Evolutionary conservation across 495 filamentous ascomycete species (phyloP).

Genomic region (Aspergillus indologenus): DNA sequence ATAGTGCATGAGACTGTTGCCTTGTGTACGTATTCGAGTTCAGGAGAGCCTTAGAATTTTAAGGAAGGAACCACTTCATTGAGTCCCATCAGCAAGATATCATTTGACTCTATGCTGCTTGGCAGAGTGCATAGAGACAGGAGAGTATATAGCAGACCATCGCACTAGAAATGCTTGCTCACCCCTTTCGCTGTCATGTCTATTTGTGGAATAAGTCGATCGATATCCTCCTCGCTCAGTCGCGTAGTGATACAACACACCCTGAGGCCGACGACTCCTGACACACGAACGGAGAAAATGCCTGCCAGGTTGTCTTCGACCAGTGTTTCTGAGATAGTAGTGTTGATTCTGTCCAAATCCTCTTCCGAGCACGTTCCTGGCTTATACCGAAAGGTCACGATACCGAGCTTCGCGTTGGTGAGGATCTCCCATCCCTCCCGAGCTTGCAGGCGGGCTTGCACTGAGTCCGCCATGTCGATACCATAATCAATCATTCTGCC

Average conservation of each 20-base stretch:
- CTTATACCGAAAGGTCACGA: constrained; percentile 5
- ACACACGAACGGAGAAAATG: neutral
- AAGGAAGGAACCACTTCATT: no score
- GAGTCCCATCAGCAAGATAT: no score
- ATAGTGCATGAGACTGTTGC: no score
- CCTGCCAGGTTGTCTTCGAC: neutral
- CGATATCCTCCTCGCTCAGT: constrained; percentile 6
- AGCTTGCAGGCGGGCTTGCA: neutral
- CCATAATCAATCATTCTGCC: constrained; percentile 5
- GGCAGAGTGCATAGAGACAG: no score
- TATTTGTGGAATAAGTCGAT: no score
- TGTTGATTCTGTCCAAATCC: neutral
- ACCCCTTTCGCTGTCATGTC: no score
- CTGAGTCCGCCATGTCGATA: neutral
- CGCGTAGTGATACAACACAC: constrained; percentile 14
- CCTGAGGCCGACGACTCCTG: neutral
- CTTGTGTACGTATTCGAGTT: no score
- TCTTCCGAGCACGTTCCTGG: neutral
- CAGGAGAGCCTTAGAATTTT: no score
- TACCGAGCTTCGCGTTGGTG: neutral
- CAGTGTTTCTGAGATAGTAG: neutral
- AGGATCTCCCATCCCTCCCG: constrained; percentile 5
- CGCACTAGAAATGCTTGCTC: no score
- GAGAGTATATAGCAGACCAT: no score
- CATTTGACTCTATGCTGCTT: no score